phyloP scores from a whole-genome alignment of 2,329 filamentous ascomycete species.

The Fusarium avenaceum region DNA sequence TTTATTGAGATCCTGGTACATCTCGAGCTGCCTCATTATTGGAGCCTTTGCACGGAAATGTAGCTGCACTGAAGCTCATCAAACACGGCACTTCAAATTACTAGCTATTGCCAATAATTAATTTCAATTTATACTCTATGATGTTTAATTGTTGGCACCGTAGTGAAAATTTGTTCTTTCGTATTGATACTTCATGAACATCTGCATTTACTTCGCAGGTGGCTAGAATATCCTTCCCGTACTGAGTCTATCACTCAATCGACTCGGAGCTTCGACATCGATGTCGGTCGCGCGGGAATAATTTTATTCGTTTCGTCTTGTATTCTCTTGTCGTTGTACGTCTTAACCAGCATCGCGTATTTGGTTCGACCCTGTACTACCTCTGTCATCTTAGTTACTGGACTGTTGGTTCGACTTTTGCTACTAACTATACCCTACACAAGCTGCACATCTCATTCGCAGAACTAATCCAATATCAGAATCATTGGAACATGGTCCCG shows the following conservation, averaged over 20 bases:
- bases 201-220: background rate
- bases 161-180: background rate
- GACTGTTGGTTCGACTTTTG: background rate
- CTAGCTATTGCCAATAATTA: too few relatives aligned
- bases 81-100: too few relatives aligned
- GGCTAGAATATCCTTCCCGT: background rate
- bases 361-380: too few relatives aligned
- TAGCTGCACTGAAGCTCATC: too few relatives aligned
- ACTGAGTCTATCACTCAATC: background rate
- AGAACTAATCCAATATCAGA: background rate
- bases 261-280: background rate
- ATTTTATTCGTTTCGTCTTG: background rate
- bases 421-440: background rate
- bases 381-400: too few relatives aligned
- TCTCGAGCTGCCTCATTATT: too few relatives aligned
- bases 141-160: too few relatives aligned
- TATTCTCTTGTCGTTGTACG: background rate
- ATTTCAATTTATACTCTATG: too few relatives aligned
- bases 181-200: background rate
- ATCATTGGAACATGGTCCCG: constrained; percentile 6
- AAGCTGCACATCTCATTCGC: constrained; percentile 2
- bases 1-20: too few relatives aligned
- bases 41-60: too few relatives aligned
- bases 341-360: background rate
- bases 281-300: background rate